Evolutionary conservation across 2,329 filamentous ascomycete species (phyloP).

Genomic region (Ampelomyces quisqualis): DNA sequence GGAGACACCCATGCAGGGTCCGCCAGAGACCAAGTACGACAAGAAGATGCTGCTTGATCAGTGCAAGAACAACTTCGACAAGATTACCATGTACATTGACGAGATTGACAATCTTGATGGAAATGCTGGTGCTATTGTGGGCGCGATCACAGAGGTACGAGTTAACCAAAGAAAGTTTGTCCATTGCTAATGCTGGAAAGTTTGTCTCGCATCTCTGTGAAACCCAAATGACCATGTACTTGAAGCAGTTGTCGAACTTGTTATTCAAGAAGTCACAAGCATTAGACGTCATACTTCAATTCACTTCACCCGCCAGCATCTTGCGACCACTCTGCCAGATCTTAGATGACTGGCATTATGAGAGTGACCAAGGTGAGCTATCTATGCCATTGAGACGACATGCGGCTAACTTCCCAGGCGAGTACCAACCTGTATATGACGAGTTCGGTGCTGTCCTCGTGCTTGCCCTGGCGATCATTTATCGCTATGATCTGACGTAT

Average conservation of each 20-base stretch:
- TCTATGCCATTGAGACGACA: too few species aligned
- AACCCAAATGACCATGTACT: conserved; percentile 75
- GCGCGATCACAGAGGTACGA: conserved; percentile 57
- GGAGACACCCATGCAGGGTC: conserved; percentile 79
- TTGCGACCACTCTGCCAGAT: conserved; percentile 72
- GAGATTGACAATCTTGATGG: conserved; percentile 89
- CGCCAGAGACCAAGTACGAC: conserved; percentile 70
- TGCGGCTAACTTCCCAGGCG: conserved; percentile 54
- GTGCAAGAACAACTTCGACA: conserved; percentile 73
- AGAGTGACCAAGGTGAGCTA: conserved; percentile 70
- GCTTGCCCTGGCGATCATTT: conserved; percentile 70
- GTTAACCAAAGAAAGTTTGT: not conserved
- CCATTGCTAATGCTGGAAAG: conserved; percentile 43
- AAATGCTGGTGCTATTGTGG: conserved; percentile 82
- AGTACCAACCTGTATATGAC: conserved; percentile 83
- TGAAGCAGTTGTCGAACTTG: conserved; percentile 71
- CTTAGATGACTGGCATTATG: conserved; percentile 76
- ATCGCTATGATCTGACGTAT: conserved; percentile 68
- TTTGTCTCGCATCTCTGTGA: conserved; percentile 68
- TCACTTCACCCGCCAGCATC: conserved; percentile 68
- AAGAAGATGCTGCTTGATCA: conserved; percentile 78
- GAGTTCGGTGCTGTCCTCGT: conserved; percentile 79
- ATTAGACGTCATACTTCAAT: conserved; percentile 74
- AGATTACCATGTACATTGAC: conserved; percentile 71
- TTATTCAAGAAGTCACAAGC: conserved; percentile 71